A percentile compares a stretch with the other conserved stretches of the same genome.
These are phyloP conservation scores for Russula sp. DNA, from an alignment of 768 basidiomycete species.

Conservation along the genomic window DNA sequence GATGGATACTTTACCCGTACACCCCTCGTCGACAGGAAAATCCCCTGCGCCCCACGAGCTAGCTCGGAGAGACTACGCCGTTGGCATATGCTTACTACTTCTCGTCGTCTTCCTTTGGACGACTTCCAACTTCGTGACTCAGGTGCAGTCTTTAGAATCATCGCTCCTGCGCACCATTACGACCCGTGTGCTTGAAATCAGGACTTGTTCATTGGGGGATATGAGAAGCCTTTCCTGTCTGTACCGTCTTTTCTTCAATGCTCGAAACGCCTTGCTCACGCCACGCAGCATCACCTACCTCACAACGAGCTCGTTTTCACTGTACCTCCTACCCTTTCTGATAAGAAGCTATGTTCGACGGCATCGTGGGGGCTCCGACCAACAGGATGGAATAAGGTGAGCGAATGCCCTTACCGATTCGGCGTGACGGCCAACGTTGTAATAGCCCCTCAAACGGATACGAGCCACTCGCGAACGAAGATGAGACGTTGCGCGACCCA, in stretches of 20 bases:
- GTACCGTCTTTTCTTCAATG: constrained; percentile 26
- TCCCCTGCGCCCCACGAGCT: background rate
- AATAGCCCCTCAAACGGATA: constrained; percentile 26
- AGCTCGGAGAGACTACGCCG: constrained; percentile 36
- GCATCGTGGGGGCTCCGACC: background rate
- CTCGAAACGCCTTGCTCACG: background rate
- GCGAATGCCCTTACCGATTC: background rate
- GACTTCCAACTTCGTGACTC: constrained; percentile 78
- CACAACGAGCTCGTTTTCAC: constrained; percentile 81
- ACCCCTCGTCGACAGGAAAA: background rate
- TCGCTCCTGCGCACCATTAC: background rate
- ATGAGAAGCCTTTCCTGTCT: constrained; percentile 86
- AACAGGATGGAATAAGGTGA: background rate
- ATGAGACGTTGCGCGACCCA: constrained; percentile 17
- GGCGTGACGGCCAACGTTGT: background rate
- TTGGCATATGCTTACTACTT: constrained; percentile 66
- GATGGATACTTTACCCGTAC: constrained; percentile 20
- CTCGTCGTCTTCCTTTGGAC: constrained; percentile 87
- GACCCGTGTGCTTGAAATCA: constrained; percentile 24
- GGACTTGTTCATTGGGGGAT: constrained; percentile 56
- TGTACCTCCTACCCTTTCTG: constrained; percentile 68
- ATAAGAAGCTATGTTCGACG: constrained; percentile 33
- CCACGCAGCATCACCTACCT: constrained; percentile 72
- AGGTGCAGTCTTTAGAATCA: constrained; percentile 39
- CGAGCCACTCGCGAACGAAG: constrained; percentile 29